Conservation (phyloP, 2,329 filamentous ascomycete genomes). For the Venturia pyrina region DNA sequence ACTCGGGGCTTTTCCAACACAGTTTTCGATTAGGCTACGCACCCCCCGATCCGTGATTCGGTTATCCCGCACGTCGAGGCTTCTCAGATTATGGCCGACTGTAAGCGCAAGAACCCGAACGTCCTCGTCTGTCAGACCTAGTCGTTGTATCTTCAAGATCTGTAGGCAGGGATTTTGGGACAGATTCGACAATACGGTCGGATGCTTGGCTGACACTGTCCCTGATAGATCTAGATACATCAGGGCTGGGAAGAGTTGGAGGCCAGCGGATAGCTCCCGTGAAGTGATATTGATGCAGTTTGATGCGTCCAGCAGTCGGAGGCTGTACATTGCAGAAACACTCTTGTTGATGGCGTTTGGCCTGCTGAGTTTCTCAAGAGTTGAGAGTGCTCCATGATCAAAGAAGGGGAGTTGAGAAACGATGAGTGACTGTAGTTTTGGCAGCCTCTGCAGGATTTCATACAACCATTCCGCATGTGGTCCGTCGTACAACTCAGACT, state of each 20-base stretch:
- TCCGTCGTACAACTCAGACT: constrained; percentile 51
- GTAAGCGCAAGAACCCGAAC: constrained; percentile 41
- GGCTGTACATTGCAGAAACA: constrained; percentile 26
- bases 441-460: constrained; percentile 48
- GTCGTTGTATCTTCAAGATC: constrained; percentile 45
- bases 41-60: constrained; percentile 46
- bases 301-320: constrained; percentile 48
- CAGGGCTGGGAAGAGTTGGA: constrained; percentile 43
- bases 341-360: constrained; percentile 11
- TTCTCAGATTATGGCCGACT: constrained; percentile 42
- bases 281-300: constrained; percentile 50
- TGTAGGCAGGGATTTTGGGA: constrained; percentile 40
- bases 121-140: constrained; percentile 44
- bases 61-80: constrained; percentile 49
- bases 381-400: constrained; percentile 47
- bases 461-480: constrained; percentile 49
- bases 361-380: constrained; percentile 30
- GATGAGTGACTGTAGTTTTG: constrained; percentile 48
- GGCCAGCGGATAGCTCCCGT: constrained; percentile 39
- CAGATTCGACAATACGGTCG: constrained; percentile 37
- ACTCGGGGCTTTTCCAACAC: constrained; percentile 27
- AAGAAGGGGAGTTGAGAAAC: constrained; percentile 48
- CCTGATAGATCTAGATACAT: constrained; percentile 50
- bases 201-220: constrained; percentile 40
- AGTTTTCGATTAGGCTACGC: constrained; percentile 40